Percentiles rank a stretch among this genome's conserved stretches.
Evolutionary conservation across 257 asterid species (phyloP).

Genomic region (Solanum chiquidenum): DNA sequence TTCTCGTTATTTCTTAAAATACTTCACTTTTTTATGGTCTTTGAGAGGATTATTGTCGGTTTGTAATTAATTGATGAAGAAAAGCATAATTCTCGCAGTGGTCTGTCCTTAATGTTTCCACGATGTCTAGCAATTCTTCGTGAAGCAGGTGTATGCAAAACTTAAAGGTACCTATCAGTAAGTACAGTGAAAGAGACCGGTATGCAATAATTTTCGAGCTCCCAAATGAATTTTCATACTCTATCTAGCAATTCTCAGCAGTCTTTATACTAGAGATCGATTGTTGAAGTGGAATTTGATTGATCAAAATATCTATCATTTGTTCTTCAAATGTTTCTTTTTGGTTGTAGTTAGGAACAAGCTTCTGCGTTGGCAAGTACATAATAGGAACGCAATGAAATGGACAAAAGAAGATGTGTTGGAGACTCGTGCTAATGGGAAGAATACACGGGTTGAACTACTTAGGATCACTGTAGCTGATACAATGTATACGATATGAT

Average conservation of each 20-base stretch:
- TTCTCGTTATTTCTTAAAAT: background rate
- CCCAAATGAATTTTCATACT: background rate
- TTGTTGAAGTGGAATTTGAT: background rate
- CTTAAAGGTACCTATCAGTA: background rate
- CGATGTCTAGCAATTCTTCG: background rate
- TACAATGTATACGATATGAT: too few relatives aligned
- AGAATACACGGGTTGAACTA: background rate
- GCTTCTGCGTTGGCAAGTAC: background rate
- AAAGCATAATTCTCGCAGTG: background rate
- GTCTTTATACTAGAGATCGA: background rate
- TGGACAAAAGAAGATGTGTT: background rate
- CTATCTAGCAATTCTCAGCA: background rate
- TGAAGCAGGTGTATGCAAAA: background rate
- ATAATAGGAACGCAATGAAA: background rate
- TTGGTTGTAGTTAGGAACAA: too few relatives aligned
- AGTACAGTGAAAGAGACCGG: background rate
- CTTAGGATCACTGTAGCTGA: background rate
- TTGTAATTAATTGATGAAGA: background rate
- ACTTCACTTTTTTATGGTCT: background rate
- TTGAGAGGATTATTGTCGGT: background rate
- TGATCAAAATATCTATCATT: background rate
- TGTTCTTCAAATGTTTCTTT: too few relatives aligned
- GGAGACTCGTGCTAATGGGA: background rate
- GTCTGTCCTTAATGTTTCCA: background rate
- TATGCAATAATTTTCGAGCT: background rate